Evolutionary conservation across 352 stramenopile genomes (phyloP), one percentile per base, ranked within the genome.

Genomic region (Globisporangium parvum): DNA sequence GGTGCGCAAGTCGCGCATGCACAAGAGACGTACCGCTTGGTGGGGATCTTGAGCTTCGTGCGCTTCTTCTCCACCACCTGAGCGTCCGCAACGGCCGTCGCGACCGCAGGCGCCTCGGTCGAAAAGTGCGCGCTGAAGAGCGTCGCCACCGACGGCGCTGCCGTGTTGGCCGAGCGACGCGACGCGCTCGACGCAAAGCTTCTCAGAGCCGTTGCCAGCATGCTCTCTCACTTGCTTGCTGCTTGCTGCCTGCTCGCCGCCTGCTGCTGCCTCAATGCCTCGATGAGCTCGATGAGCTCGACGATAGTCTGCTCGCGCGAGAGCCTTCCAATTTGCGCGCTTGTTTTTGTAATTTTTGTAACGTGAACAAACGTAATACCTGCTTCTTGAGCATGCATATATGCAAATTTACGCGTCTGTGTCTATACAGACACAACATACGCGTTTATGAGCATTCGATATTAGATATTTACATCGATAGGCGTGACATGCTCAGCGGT

Each of bases 41-140:
- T 88, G 21, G 80, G 77, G 60, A 86, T 85, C 63, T 91, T 91
- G 60, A 91, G 80, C 65, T 91, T 91, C n/a, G 66, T 77, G 57
- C 68, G 73, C 67, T 83, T 82, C 42, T 57, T 57, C 51, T 63
- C 42, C 51, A 55, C 63, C 44, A 71, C 52, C 47, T 65, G 55
- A 9, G 42, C 57, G 33, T 56, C 53, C 3, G 58, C 49, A n/a
- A 51, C 52, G 6, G 33, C 40, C 18, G 65, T n/a, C 15, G 59
- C 49, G 3, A 56, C 33, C 21, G 53, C 46, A 11, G 63, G 28
- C 17, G 55, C 51, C 31, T 72, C 63, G 31, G 70, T 69, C 3
- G 79, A 85, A 45, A 88, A 79, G 40, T 75, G 62, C 28, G 60
- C 62, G 15, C 42, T 63, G n/a, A 79, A 51, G 41, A 83, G 57